Evolutionary conservation across 2,329 filamentous ascomycete species (phyloP).

Genomic region (Parastagonospora nodorum): DNA sequence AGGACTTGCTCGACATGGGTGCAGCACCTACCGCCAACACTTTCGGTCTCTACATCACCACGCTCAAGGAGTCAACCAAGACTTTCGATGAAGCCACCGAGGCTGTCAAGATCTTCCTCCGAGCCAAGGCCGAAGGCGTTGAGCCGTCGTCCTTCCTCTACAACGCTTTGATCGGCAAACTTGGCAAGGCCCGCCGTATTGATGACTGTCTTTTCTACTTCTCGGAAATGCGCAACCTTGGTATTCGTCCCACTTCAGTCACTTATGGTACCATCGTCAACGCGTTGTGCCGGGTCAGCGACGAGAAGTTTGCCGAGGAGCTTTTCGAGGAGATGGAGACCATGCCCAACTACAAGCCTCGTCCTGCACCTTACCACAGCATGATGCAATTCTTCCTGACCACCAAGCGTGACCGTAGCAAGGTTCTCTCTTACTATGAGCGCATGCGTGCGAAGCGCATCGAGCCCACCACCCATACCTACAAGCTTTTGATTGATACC

Average conservation of each 20-base stretch:
- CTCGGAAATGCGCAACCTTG: constrained; percentile 90
- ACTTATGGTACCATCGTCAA: constrained; percentile 99
- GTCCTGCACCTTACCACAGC: constrained; percentile 96
- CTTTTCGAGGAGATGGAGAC: constrained; percentile 99
- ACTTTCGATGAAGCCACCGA: constrained; percentile 97
- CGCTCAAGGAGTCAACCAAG: constrained; percentile 93
- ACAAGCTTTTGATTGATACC: constrained; percentile 95
- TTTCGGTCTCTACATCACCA: constrained; percentile 98
- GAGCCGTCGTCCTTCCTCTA: constrained; percentile 97
- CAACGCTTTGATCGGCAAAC: constrained; percentile 96
- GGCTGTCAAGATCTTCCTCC: constrained; percentile 95
- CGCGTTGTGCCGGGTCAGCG: constrained; percentile 92
- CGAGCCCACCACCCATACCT: constrained; percentile 90
- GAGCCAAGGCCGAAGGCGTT: constrained; percentile 89
- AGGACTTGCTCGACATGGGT: constrained; percentile 89
- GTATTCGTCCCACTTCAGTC: constrained; percentile 93
- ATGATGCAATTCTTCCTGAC: constrained; percentile 99
- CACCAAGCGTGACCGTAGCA: constrained; percentile 92
- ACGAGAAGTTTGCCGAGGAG: constrained; percentile 96
- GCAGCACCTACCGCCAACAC: constrained; percentile 94
- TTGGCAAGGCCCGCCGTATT: constrained; percentile 95
- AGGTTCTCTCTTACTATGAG: constrained; percentile 93
- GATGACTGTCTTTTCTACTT: constrained; percentile 99
- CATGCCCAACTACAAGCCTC: constrained; percentile 98
- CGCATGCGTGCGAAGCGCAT: constrained; percentile 90